A percentile compares a stretch with the other conserved stretches of the same genome.
Conservation (phyloP, 169 alveolate genomes). For the Plasmodium gallinaceum region DNA sequence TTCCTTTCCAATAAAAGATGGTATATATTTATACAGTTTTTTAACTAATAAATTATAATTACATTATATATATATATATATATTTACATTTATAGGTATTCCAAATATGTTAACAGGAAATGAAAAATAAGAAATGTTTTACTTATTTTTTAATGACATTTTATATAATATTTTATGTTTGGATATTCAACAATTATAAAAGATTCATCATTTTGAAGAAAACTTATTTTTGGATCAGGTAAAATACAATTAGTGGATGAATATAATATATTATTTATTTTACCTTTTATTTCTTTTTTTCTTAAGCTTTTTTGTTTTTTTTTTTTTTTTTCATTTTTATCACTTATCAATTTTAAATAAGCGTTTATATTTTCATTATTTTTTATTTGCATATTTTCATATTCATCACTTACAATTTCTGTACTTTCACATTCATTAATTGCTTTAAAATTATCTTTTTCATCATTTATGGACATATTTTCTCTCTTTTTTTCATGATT, state of each 20-base stretch:
- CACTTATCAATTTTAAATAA: not conserved
- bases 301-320: not conserved
- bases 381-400: not conserved
- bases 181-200: constrained; percentile 71
- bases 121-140: constrained; percentile 29
- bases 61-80: not conserved
- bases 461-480: not conserved
- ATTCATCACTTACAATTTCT: not conserved
- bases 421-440: not conserved
- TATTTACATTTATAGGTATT: constrained; percentile 36
- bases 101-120: constrained; percentile 72
- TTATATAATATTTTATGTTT: constrained; percentile 51
- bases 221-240: constrained; percentile 60
- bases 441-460: not conserved
- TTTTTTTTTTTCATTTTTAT: too few species aligned
- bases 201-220: constrained; percentile 53
- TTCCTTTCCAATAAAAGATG: constrained; percentile 82
- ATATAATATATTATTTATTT: constrained; percentile 15
- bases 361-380: too few species aligned
- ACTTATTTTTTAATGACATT: constrained; percentile 25
- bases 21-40: constrained; percentile 43
- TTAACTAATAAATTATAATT: constrained; percentile 1
- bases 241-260: constrained; percentile 7
- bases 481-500: not conserved
- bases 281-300: constrained; percentile 1